A percentile compares a stretch with the other conserved stretches of the same genome.
Evolutionary conservation across 306 rosid species (phyloP).

Genomic region (Crotalaria pallida): DNA sequence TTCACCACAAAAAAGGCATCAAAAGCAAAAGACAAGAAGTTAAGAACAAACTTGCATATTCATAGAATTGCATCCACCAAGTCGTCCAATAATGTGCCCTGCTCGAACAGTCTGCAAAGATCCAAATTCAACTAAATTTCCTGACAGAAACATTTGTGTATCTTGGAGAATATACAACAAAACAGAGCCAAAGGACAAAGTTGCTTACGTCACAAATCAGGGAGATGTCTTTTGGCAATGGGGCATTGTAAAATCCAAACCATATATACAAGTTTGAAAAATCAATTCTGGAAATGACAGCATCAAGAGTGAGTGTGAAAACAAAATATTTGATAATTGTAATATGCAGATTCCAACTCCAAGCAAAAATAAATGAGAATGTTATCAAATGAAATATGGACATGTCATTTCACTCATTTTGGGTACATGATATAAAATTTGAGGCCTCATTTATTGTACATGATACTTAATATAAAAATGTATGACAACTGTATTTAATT

Average conservation of each 20-base stretch:
- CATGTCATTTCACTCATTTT: background rate
- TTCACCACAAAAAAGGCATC: background rate
- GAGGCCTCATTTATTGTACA: background rate
- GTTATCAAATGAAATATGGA: background rate
- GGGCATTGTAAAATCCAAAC: constrained; percentile 81
- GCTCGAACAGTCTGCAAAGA: constrained; percentile 62
- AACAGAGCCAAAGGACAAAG: constrained; percentile 4
- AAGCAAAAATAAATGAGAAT: background rate
- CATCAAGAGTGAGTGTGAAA: background rate
- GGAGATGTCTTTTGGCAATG: constrained; percentile 65
- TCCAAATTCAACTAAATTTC: constrained; percentile 22
- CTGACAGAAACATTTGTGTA: background rate
- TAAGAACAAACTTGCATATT: constrained; percentile 83
- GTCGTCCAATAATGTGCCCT: constrained; percentile 86
- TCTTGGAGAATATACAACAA: background rate
- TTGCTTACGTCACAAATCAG: constrained; percentile 77
- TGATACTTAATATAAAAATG: background rate
- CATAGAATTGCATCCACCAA: constrained; percentile 94
- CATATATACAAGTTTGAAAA: constrained; percentile 85
- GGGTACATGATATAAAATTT: background rate
- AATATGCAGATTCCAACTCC: background rate
- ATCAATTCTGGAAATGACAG: constrained; percentile 57
- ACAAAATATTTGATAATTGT: constrained; percentile 7
- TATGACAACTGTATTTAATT: background rate
- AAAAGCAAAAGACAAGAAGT: background rate